These are phyloP conservation scores for Diaporthe sp. DNA, from an alignment of 2,329 filamentous ascomycete species.

Conservation along the genomic window DNA sequence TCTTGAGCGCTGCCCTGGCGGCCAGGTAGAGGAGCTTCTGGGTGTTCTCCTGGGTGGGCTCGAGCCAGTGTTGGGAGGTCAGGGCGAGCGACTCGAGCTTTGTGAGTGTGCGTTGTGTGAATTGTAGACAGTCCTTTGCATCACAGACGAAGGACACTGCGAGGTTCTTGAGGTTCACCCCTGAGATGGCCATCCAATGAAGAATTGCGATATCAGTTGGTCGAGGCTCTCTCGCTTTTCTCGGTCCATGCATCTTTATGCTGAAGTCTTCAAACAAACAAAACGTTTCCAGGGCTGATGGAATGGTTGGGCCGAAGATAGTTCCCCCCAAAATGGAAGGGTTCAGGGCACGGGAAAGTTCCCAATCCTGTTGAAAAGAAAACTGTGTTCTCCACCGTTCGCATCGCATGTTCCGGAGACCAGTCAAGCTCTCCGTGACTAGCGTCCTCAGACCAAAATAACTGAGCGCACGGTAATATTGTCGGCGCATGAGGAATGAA, in stretches of 20 bases:
- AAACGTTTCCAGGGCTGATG: neutral
- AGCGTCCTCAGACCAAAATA: neutral
- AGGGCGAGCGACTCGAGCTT: slow-evolving; percentile 18
- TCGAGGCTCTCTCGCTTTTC: neutral
- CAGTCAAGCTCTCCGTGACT: neutral
- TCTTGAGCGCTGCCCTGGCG: neutral
- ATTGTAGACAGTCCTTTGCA: neutral
- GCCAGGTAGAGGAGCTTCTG: neutral
- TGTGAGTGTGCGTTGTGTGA: neutral
- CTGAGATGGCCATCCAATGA: neutral
- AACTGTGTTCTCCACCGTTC: neutral
- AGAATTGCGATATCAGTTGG: neutral
- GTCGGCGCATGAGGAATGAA: neutral
- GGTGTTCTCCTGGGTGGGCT: neutral
- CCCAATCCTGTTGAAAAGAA: neutral
- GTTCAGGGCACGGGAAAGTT: neutral
- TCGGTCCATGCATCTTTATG: neutral
- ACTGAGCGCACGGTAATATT: neutral
- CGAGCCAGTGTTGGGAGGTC: neutral
- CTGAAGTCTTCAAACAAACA: neutral
- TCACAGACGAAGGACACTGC: slow-evolving; percentile 24
- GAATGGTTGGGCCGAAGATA: neutral
- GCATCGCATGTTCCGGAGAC: neutral
- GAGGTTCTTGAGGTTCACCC: neutral
- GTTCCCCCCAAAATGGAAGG: neutral